Conservation (phyloP, 2,329 filamentous ascomycete genomes). For the Aquanectria penicillioides region DNA sequence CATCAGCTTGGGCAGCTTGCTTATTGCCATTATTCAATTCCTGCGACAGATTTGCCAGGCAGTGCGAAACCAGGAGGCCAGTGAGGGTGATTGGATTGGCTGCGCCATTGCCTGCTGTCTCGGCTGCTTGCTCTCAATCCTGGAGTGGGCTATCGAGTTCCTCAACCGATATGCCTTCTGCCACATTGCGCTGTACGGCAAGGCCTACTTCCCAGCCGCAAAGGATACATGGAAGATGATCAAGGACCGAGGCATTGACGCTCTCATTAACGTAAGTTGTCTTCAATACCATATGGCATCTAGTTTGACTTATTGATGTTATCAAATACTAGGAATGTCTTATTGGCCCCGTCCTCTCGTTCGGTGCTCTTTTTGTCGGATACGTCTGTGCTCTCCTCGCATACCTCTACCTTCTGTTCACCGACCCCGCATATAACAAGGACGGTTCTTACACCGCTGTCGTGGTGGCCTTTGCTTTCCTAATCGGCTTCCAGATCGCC, state of each 20-base stretch:
- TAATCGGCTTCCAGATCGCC: constrained; percentile 90
- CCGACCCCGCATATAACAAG: constrained; percentile 80
- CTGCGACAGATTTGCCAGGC: constrained; percentile 84
- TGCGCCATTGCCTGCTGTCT: constrained; percentile 77
- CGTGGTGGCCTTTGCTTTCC: constrained; percentile 84
- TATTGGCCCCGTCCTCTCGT: constrained; percentile 77
- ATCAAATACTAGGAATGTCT: constrained; percentile 71
- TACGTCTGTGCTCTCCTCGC: constrained; percentile 84
- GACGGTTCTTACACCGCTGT: constrained; percentile 76
- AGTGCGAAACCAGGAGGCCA: constrained; percentile 69
- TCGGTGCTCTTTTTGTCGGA: constrained; percentile 84
- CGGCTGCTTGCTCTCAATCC: constrained; percentile 77
- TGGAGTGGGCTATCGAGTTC: constrained; percentile 89
- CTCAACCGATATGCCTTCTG: constrained; percentile 93
- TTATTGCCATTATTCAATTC: constrained; percentile 89
- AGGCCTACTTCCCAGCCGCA: constrained; percentile 84
- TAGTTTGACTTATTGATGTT: no score
- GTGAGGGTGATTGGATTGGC: constrained; percentile 76
- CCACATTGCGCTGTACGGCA: constrained; percentile 93
- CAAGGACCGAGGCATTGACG: constrained; percentile 90
- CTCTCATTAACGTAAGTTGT: constrained; percentile 77
- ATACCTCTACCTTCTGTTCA: constrained; percentile 88
- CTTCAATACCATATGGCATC: no score
- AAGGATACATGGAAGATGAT: constrained; percentile 94
- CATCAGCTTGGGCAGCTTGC: constrained; percentile 84